Evolutionary conservation across 768 basidiomycete species (phyloP), one percentile per base, ranked within the genome.

Genomic region (Phanerodontia chrysosporium): DNA sequence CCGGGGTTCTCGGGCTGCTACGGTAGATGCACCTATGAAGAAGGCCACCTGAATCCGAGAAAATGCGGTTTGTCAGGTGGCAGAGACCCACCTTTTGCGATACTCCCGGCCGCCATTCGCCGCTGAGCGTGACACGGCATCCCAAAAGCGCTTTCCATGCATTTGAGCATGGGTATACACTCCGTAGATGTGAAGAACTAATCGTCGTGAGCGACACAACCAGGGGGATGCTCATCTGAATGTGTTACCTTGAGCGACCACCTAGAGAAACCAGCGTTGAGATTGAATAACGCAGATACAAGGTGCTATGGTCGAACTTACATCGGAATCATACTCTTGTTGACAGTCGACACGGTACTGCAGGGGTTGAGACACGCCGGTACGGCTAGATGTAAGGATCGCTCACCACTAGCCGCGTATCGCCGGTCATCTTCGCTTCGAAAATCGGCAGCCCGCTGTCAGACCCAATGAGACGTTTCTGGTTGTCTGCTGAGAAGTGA

Each of bases 401-500:
- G 48, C 68, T 67, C 27, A 70, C 65, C 71, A 70, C 65, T 0
- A 70, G 61, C 1, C 69, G 57, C 1, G 65, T 62, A 51, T 70
- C 68, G 4, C 80, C 72, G 49, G 74, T 79, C 64, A 88, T 83
- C 67, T 86, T 89, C 0, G 88, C 88, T 65, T 88, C 86, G 53
- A 78, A 89, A 13, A 89, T 78, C 0, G 86, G 84, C 1, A 89
- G 68, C 0, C 79, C 78, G 13, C 69, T 69, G 12, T 74, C 70
- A 0, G 67, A 51, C 0, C 77, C 77, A 22, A 74, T 81, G 13
- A 89, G 71, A 4, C 79, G 71, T 67, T 86, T 86, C 62, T 89
- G 85, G 61, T 89, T 89, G 58, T 85, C 83, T 7, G 76, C 75
- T 0, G 87, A 88, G 65, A 90, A 89, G 57, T 83, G 80, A 0